These are phyloP conservation scores for Musa schizocarpa DNA, from an alignment of 176 grass and related monocot genomes.

Conservation along the genomic window DNA sequence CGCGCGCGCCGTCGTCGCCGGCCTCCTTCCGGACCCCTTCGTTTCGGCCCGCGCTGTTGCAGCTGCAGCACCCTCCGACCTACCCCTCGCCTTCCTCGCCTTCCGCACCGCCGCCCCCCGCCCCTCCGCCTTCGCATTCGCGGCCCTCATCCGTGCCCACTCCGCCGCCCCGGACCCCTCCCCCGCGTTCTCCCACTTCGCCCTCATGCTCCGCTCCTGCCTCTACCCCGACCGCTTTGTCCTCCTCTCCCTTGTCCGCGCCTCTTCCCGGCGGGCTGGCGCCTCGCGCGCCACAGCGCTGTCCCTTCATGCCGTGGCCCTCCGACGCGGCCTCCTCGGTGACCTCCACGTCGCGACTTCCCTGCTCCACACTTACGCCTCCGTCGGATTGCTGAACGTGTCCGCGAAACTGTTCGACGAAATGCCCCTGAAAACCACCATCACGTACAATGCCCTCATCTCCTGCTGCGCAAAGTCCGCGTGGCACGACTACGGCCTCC, in stretches of 20 bases:
- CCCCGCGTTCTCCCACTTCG: conserved; percentile 13
- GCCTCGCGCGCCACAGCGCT: neutral
- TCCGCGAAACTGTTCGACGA: conserved; percentile 13
- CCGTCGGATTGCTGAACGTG: neutral
- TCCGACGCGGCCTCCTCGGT: neutral
- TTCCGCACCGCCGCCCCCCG: conserved; percentile 14
- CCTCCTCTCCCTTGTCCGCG: conserved; percentile 4
- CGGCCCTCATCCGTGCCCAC: conserved; percentile 8
- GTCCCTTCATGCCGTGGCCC: conserved; percentile 4
- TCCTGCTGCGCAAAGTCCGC: conserved; percentile 10
- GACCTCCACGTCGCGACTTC: conserved; percentile 24
- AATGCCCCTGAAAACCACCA: conserved; percentile 13
- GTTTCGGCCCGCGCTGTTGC: conserved; percentile 12
- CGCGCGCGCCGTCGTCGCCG: conserved; percentile 11
- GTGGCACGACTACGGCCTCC: conserved; percentile 1
- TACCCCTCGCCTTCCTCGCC: conserved; percentile 4
- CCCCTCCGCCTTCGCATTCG: conserved; percentile 16
- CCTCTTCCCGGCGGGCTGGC: neutral
- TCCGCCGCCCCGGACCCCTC: neutral
- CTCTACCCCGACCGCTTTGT: conserved; percentile 35
- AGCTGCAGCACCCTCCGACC: neutral
- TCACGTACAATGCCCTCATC: conserved; percentile 20
- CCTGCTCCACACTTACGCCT: conserved; percentile 16
- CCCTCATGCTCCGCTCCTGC: neutral
- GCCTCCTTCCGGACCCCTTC: conserved; percentile 20